Evolutionary conservation across 2,329 filamentous ascomycete species (phyloP), one percentile per base, ranked within the genome.

Genomic region (Orbilia blumenaviensis): DNA sequence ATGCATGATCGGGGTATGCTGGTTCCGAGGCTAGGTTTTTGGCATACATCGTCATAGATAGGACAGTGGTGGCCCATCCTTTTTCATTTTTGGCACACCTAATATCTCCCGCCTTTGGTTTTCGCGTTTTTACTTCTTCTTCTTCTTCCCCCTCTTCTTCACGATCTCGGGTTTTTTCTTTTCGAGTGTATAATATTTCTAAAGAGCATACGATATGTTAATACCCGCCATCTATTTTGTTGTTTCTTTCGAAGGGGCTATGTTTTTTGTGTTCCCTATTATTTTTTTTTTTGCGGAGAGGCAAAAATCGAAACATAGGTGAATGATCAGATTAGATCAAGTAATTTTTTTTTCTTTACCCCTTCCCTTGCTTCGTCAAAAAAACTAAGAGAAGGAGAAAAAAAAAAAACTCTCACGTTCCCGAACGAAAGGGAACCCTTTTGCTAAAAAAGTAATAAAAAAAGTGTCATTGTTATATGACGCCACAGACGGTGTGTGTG

Each of bases 281-380:
- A n/a, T n/a, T 21, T 27, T 54, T 34, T 54, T 23, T 34, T 52
- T 21, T 23, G 42, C 42, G 12, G 32, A 34, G 21, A 36, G n/a
- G n/a, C 12, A 23, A 50, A 8, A 50, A 27, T 29, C 27, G 21
- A 62, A 62, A 32, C 38, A 16, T 16, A 42, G 38, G 9, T 14
- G 38, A 29, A 48, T n/a, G 25, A 32, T 76, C 72, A 76, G 72
- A 76, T 76, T 76, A 76, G 72, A 76, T 76, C 72, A 76, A 76
- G 72, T 76, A 64, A 76, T 69, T 76, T 76, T 66, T 66, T 54
- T 64, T 14, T 52, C 38, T 8, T 38, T 16, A n/a, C 38, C 42
- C 23, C 16, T 9, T 46, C 42, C 23, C 16, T 9, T 46, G 21
- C 29, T 34, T 46, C 34, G 25, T 41, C 21, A n/a, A 21, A 48